Conservation (phyloP, 129 eudicot species). For the Lactuca sativa region DNA sequence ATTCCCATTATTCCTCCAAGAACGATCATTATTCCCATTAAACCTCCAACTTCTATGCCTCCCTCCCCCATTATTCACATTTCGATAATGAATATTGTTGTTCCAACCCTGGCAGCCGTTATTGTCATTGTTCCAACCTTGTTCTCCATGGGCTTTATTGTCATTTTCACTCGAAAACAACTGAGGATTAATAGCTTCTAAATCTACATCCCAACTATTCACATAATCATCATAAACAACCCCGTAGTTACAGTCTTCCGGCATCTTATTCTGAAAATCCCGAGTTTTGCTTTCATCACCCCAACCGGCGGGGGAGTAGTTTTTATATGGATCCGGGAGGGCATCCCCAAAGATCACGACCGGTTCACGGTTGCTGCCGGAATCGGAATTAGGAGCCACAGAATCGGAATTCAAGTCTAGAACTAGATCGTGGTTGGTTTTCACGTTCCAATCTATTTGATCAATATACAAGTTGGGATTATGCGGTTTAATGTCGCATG, state of each 20-base stretch:
- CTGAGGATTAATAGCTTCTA: slow-evolving; percentile 14
- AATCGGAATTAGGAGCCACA: slow-evolving; percentile 14
- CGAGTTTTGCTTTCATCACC: slow-evolving; percentile 40
- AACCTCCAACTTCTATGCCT: slow-evolving; percentile 26
- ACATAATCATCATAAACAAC: slow-evolving; percentile 30
- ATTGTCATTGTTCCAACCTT: slow-evolving; percentile 34
- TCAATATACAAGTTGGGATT: slow-evolving; percentile 79
- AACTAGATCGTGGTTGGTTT: slow-evolving; percentile 38
- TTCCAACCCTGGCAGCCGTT: neutral
- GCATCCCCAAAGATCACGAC: slow-evolving; percentile 53
- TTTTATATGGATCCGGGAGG: slow-evolving; percentile 32
- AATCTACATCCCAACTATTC: slow-evolving; percentile 20
- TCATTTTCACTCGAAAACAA: slow-evolving; percentile 9
- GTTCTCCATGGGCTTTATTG: slow-evolving; percentile 24
- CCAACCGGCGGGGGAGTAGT: slow-evolving; percentile 53
- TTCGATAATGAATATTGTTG: slow-evolving; percentile 11
- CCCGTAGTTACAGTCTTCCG: slow-evolving; percentile 20
- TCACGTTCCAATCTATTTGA: slow-evolving; percentile 64
- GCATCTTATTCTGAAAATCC: neutral
- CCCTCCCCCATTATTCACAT: slow-evolving; percentile 25
- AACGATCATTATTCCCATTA: slow-evolving; percentile 24
- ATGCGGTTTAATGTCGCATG: slow-evolving; percentile 53
- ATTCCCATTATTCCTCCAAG: slow-evolving; percentile 28
- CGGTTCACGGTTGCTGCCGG: slow-evolving; percentile 25
- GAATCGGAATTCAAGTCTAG: slow-evolving; percentile 41